These are phyloP conservation scores for Phytophthora capsici DNA, from an alignment of 352 stramenopile genomes.

Conservation along the genomic window DNA sequence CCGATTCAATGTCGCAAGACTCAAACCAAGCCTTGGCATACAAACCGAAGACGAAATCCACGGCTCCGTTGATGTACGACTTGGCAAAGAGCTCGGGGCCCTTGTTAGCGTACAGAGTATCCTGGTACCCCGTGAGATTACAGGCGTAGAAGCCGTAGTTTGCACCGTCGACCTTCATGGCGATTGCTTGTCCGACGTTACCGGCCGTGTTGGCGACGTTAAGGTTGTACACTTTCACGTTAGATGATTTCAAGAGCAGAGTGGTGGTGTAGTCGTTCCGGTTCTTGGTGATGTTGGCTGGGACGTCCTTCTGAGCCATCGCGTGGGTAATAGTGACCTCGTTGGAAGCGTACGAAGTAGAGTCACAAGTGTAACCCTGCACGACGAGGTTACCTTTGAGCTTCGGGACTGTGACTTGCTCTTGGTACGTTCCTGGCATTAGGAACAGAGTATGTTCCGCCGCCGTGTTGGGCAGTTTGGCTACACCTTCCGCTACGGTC, in stretches of 20 bases:
- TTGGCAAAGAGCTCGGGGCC: constrained; percentile 20
- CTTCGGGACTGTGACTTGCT: constrained; percentile 15
- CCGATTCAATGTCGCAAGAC: constrained; percentile 25
- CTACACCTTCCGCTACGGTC: constrained; percentile 21
- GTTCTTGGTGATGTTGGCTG: constrained; percentile 12
- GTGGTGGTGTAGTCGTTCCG: constrained; percentile 28
- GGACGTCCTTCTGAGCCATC: constrained; percentile 28
- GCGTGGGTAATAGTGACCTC: constrained; percentile 28
- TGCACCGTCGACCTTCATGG: constrained; percentile 13
- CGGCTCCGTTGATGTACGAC: constrained; percentile 22
- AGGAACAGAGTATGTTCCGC: constrained; percentile 24
- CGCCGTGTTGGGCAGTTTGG: constrained; percentile 15
- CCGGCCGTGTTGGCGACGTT: constrained; percentile 28
- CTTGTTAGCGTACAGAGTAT: constrained; percentile 20
- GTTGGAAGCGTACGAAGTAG: constrained; percentile 21
- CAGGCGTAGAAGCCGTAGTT: constrained; percentile 30
- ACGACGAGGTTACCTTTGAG: constrained; percentile 19
- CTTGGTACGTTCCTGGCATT: constrained; percentile 18
- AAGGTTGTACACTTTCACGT: constrained; percentile 32
- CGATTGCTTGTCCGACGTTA: constrained; percentile 14
- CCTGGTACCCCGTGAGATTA: constrained; percentile 29
- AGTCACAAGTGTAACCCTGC: constrained; percentile 31
- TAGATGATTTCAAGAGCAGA: constrained; percentile 16
- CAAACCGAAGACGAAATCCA: constrained; percentile 27
- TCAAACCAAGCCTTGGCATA: constrained; percentile 33